Evolutionary conservation across 1,284 basidiomycete genomes (phyloP).

Genomic region (Xerocomus minutiporus): DNA sequence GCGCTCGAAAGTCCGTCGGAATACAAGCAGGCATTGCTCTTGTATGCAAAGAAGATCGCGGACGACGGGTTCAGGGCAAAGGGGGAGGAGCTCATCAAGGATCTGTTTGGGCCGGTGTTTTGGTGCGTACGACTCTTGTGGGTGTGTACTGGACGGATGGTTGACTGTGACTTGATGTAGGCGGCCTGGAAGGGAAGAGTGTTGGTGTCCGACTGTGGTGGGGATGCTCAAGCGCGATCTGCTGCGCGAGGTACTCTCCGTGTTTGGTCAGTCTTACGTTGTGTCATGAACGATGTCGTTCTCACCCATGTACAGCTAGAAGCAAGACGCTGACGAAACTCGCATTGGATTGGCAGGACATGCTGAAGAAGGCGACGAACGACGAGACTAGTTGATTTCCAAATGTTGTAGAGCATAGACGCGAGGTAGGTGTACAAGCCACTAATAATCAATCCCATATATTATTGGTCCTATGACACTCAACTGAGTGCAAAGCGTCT

Average conservation of each 20-base stretch:
- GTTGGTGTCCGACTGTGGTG: conserved; percentile 63
- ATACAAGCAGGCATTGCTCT: conserved; percentile 68
- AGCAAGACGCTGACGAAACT: conserved; percentile 70
- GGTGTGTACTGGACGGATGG: not conserved
- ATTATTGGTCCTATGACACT: not conserved
- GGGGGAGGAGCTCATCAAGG: conserved; percentile 83
- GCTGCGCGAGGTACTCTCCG: conserved; percentile 69
- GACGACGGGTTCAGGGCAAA: conserved; percentile 83
- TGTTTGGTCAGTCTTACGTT: conserved; percentile 56
- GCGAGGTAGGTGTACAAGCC: not conserved
- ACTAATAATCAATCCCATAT: not conserved
- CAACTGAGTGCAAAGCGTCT: not conserved
- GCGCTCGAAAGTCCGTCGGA: conserved; percentile 77
- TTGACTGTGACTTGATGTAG: conserved; percentile 36
- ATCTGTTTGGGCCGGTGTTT: conserved; percentile 83
- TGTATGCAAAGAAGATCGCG: conserved; percentile 78
- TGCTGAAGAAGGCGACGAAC: conserved; percentile 55
- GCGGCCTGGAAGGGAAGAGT: conserved; percentile 61
- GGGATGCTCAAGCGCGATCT: conserved; percentile 76
- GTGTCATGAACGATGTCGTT: not conserved
- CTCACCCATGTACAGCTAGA: conserved; percentile 42
- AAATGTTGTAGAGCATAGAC: not conserved
- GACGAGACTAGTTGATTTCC: conserved; percentile 37
- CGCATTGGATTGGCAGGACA: conserved; percentile 75
- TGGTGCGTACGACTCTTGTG: conserved; percentile 47